Evolutionary conservation across 176 grass and related monocot genomes (phyloP), one percentile per base, ranked within the genome.

Genomic region (Saccharum officinarum): DNA sequence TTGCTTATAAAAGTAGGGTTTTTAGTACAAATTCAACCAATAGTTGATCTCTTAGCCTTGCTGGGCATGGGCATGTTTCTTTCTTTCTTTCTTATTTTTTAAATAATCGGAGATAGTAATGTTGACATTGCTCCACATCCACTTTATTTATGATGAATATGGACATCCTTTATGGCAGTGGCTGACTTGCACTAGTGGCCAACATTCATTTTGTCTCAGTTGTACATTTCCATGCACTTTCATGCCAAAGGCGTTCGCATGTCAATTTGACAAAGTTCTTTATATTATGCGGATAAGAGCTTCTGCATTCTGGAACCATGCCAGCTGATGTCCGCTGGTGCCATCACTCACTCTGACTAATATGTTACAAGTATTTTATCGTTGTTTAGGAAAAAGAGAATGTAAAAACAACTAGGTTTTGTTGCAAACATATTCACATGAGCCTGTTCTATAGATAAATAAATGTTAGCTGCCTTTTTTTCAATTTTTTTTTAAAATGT

Each of bases 341-440:
- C 36, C 36, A 57, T 59, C 59, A 72, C 28, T 55, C 41, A 63
- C 4, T 66, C 36, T 67, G 50, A 20, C 50, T 18, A 20, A 20
- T 25, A 61, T 55, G 13, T 44, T 13, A 1, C 33, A 72, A 23
- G 1, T 66, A 66, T 66, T 33, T 66, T 33, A 66, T 66, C 1
- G 2, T 66, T 66, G 16, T 66, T 31, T 73, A 73, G 13, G 13
- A 14, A 39, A 81, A 88, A 38, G n/a, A 47, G 61, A 44, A 38
- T 54, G 22, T n/a, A 52, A 23, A 38, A 15, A 39, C 2, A 54
- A 42, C 15, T 71, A 16, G 44, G 11, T 57, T 64, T 42, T 41
- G 4, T 67, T 78, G 78, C 57, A 14, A 15, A 20, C 78, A 71
- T 79, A 69, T 91, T 79, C 40, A 78, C 38, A 34, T 42, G 18